These are phyloP conservation scores for Kodamaea kaohsiungensis DNA, from an alignment of 805 yeast species.

Conservation along the genomic window DNA sequence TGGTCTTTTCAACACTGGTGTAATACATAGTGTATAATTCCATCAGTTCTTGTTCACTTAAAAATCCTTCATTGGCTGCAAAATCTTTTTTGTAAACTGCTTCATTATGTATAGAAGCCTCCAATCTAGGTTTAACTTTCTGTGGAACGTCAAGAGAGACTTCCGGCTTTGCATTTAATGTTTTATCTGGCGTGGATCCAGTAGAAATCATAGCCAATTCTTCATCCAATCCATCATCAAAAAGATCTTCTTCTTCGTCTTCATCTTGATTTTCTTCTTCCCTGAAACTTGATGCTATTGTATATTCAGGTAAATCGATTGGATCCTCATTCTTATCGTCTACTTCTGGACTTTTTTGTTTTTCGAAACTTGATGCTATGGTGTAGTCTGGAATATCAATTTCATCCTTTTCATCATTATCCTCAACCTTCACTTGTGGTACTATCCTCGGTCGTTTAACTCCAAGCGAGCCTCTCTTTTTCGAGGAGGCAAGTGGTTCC, in stretches of 20 bases:
- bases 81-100: conserved; percentile 21
- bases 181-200: not conserved
- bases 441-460: conserved; percentile 13
- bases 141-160: not conserved
- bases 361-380: not conserved
- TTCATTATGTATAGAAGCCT: no score
- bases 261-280: not conserved
- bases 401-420: conserved; percentile 10
- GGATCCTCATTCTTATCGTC: not conserved
- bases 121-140: not conserved
- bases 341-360: not conserved
- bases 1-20: conserved; percentile 8
- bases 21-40: conserved; percentile 45
- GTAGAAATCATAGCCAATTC: conserved; percentile 17
- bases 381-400: conserved; percentile 9
- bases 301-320: not conserved
- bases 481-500: not conserved
- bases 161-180: not conserved
- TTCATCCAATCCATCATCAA: conserved; percentile 27
- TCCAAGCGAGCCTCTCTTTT: conserved; percentile 17
- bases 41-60: conserved; percentile 35
- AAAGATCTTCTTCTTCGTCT: conserved; percentile 3
- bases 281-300: not conserved
- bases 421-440: not conserved
- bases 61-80: conserved; percentile 37